Conservation (phyloP, 805 yeast genomes). For the Candida palmyrensis region DNA sequence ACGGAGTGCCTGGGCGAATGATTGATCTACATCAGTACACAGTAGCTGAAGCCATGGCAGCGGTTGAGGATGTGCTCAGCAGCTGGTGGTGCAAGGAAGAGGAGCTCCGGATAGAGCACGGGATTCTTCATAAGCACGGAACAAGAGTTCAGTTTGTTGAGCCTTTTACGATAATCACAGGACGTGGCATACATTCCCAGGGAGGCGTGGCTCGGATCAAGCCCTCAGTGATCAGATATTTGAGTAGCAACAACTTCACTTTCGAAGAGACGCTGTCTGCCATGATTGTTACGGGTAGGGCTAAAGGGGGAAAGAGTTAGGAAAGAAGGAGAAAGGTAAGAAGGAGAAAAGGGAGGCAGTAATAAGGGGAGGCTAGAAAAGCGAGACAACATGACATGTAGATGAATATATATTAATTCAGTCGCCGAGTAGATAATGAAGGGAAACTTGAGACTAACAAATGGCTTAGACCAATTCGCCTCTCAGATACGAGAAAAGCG, state of each 20-base stretch:
- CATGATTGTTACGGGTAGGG: constrained; percentile 15
- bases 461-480: no score
- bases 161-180: constrained; percentile 52
- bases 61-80: constrained; percentile 29
- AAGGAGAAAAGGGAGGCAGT: background rate
- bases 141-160: constrained; percentile 34
- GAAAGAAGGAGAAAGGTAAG: background rate
- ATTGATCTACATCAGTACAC: constrained; percentile 57
- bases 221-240: constrained; percentile 33
- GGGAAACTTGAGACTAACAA: no score
- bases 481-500: no score
- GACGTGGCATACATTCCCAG: constrained; percentile 65
- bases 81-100: constrained; percentile 66
- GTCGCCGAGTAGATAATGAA: no score
- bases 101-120: constrained; percentile 32
- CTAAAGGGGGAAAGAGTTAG: background rate
- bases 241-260: constrained; percentile 33
- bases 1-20: no score
- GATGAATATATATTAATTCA: no score
- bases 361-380: background rate
- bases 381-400: no score
- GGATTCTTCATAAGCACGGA: constrained; percentile 29
- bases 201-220: constrained; percentile 51
- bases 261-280: constrained; percentile 40
- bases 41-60: constrained; percentile 42